Base-by-base conservation (phyloP, 2,329 filamentous ascomycete species). In the Rhinocladiella mackenziei region DNA sequence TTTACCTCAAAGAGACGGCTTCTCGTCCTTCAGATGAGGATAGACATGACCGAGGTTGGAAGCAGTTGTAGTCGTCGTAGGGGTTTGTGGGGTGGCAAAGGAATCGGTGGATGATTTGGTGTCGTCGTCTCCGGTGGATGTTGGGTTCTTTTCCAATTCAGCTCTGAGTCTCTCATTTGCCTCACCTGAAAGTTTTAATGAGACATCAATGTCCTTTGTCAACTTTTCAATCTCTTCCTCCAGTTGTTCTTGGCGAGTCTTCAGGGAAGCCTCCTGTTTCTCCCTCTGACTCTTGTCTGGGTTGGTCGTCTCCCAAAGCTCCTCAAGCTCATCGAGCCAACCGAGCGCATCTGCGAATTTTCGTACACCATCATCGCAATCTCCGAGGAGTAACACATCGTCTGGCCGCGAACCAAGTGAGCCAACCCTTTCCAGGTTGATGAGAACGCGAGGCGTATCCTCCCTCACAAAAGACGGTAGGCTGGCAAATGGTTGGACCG, bases 391-490 rank as follows among this genome's bases (percentile, higher is more conserved):
- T 4, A 95, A 61, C 0, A 98, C 89, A 65, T 98, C 92, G 59
- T 98, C 89, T 0, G 83, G 62, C 18, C 87, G 72, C 5, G 75
- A 75, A 1, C 92, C 92, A 25, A 98, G 62, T 14, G 78, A 78
- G 0, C 92, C 91, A 0, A 95, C 92, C 25, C 70, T 71, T 63
- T 96, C 86, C 66, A 83, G 76, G 63, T 98, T 98, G 64, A 98
- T 86, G 14, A 98, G 72, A 2, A 98, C 69, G 7, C 92, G 77
- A 1, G 91, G 92, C 2, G 77, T 77, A 1, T 71, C 72, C 1
- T 81, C 73, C 2, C 63, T 59, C 15, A 80, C 81, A 54, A 83
- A 69, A 10, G 75, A 68, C 0, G 91, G 89, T 37, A 97, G 69
- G 34, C 80, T 80, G 1, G 91, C 88, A 63, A 98, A 98, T 0